Base-by-base conservation (phyloP, 2,329 filamentous ascomycete species). In the Cucurbitaria berberidis region DNA sequence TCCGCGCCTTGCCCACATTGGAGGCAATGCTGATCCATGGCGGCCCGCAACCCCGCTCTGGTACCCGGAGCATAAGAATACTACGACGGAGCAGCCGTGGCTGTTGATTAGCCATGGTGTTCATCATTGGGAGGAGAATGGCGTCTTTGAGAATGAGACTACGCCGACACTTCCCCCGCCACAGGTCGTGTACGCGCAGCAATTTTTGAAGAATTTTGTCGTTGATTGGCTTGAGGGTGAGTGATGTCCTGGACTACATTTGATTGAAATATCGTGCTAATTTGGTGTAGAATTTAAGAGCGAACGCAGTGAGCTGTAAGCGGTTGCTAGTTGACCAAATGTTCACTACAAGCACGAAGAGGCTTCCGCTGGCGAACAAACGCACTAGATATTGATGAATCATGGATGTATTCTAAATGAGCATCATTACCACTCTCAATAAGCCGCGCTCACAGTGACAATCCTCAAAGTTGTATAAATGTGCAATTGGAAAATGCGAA, bases 21-120 rank as follows among this genome's bases (percentile, higher is more conserved):
- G 92, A 57, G 91, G 91, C 24, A 84, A 90, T 57, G 84, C 85
- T 50, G 91, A 96, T 68, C 90, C 91, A 0, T 96, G 91, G 91
- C 83, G 88, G 16, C 84, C 86, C 0, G 89, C 89, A 0, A 89
- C 87, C 0, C 85, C 89, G 0, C 86, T 93, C 44, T 87, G 86
- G 0, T 82, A 85, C n/a, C 81, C 86, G 0, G 78, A 81, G 0
- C 75, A 79, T 26, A 79, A 89, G 18, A 74, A 78, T 13, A 89
- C 82, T 39, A 89, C 89, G 0, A 75, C 78, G 0, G 81, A 80
- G 42, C 83, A 92, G 76, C 90, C 90, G 0, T 89, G 88, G 58
- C 80, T 90, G n/a, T 69, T 93, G 40, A 91, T 96, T 40, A 77
- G 81, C 3, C 82, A 83, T n/a, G 89, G 85, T 0, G 89, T 93